Percentiles rank a stretch among this genome's conserved stretches.
phyloP scores from a whole-genome alignment of 805 yeast species.

The Osmozyma mogii region DNA sequence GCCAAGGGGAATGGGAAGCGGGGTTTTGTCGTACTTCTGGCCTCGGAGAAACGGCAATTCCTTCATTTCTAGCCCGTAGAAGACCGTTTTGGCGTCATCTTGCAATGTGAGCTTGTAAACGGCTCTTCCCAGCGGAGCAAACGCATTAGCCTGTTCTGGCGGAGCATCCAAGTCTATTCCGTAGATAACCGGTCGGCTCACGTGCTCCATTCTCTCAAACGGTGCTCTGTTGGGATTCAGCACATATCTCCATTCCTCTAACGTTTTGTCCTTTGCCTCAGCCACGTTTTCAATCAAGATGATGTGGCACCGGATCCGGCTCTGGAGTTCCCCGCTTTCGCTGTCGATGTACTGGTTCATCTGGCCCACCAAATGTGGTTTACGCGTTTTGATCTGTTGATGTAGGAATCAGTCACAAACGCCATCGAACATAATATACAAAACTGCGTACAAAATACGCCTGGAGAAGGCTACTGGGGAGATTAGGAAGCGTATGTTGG shows the following conservation, averaged over 20 bases:
- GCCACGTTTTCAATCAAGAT: constrained; percentile 48
- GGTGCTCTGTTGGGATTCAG: constrained; percentile 54
- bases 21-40: constrained; percentile 14
- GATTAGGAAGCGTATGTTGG: no score
- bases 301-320: constrained; percentile 39
- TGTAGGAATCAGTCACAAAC: no score
- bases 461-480: no score
- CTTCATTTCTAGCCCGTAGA: constrained; percentile 53
- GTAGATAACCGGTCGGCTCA: constrained; percentile 40
- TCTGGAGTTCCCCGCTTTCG: constrained; percentile 6
- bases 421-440: no score
- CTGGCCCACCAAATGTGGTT: no score
- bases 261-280: constrained; percentile 40
- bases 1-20: constrained; percentile 43
- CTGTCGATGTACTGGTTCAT: no score
- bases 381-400: no score
- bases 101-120: constrained; percentile 51
- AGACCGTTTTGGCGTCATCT: constrained; percentile 42
- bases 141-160: constrained; percentile 4
- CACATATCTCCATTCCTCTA: constrained; percentile 46
- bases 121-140: constrained; percentile 3
- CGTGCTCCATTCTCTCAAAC: constrained; percentile 43
- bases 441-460: no score
- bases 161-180: constrained; percentile 33
- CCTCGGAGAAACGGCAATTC: constrained; percentile 41